phyloP scores from a whole-genome alignment of 352 stramenopile species.

The Stramenopiles sp. region DNA sequence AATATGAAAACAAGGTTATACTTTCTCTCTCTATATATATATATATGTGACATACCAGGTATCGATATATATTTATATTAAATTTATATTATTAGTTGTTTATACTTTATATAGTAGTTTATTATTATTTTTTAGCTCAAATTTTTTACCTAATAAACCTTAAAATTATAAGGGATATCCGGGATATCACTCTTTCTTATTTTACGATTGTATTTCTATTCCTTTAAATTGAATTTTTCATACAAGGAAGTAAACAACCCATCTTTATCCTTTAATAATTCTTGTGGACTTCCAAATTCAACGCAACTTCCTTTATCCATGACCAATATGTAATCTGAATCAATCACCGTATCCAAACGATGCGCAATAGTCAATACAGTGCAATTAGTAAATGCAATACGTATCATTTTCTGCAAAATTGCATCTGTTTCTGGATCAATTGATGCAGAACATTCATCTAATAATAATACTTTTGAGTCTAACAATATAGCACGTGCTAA shows the following conservation, averaged over 20 bases:
- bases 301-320: slow-evolving; percentile 72
- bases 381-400: slow-evolving; percentile 53
- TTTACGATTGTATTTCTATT: background rate
- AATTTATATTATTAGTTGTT: too few species aligned
- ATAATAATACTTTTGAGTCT: slow-evolving; percentile 58
- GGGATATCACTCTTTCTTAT: too few species aligned
- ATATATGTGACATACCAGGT: too few species aligned
- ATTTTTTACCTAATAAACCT: too few species aligned
- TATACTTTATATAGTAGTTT: too few species aligned
- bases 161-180: too few species aligned
- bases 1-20: too few species aligned
- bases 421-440: slow-evolving; percentile 40
- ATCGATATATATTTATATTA: too few species aligned
- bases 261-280: slow-evolving; percentile 43
- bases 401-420: slow-evolving; percentile 27
- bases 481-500: slow-evolving; percentile 75
- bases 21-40: too few species aligned
- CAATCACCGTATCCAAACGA: slow-evolving; percentile 86
- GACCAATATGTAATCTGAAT: slow-evolving; percentile 82
- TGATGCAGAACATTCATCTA: slow-evolving; percentile 78
- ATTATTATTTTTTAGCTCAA: too few species aligned
- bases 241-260: slow-evolving; percentile 37
- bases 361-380: slow-evolving; percentile 90
- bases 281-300: slow-evolving; percentile 54
- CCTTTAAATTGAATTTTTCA: background rate